Evolutionary conservation across 2,329 filamentous ascomycete genomes (phyloP), one percentile per base, ranked within the genome.

Genomic region (Emmonsia crescens): DNA sequence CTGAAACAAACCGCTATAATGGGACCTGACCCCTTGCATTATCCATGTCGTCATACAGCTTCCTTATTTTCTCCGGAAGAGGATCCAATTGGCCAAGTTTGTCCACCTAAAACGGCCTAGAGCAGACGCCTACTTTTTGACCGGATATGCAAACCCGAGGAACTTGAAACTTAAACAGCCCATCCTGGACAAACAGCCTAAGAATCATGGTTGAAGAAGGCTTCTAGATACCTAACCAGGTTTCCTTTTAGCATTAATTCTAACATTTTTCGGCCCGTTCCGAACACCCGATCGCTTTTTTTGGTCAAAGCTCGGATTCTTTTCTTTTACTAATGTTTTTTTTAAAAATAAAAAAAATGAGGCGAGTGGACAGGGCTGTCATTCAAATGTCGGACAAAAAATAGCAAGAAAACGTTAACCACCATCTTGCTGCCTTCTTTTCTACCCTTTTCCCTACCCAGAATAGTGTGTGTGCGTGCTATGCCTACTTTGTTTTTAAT

Each of bases 241-340:
- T 44, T 44, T 44, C 55, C 5, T 44, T 21, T 44, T 31, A 27
- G 40, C 38, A 57, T 6, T n/a, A 57, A 31, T 57, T 24, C 4
- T n/a, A 57, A 1, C 64, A 31, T 63, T 63, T 61, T 63, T 65
- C 62, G 58, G 44, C 61, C 61, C 42, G 62, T 27, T 46, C 57
- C 57, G 61, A 60, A 40, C n/a, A 49, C 42, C 51, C 59, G 55
- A 56, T 55, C 57, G 42, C 44, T 31, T 57, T 48, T 48, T 12
- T 24, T 55, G 31, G 21, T 4, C 55, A 57, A 44, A 46, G 46
- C 27, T 21, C 38, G 21, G 52, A 27, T 42, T 60, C 49, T 51
- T 44, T 60, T 62, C 62, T 75, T 73, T 61, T 67, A 68, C 38
- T n/a, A 73, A 16, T 46, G 1, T 14, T 33, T 57, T 57, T 42